Evolutionary conservation across 257 asterid species (phyloP).

Genomic region (Solanum tarijense): DNA sequence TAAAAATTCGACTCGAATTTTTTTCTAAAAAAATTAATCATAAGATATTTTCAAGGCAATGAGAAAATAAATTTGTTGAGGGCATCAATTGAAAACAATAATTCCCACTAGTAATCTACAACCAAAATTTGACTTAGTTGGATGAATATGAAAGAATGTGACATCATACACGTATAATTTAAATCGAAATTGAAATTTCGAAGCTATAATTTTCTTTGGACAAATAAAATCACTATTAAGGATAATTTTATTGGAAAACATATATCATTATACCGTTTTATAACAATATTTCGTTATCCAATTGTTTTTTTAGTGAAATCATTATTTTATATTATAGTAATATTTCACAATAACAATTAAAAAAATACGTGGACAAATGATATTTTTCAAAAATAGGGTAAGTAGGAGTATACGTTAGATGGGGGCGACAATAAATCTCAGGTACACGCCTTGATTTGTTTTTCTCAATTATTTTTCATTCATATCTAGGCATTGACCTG

Average conservation of each 20-base stretch:
- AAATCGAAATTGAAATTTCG: background rate
- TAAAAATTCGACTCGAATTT: too few relatives aligned
- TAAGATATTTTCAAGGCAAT: background rate
- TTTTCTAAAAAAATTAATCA: background rate
- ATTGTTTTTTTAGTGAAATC: background rate
- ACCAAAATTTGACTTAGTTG: background rate
- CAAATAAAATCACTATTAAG: background rate
- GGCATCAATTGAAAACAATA: background rate
- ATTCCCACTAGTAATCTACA: background rate
- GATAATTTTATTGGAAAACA: background rate
- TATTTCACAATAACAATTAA: background rate
- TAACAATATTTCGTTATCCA: background rate
- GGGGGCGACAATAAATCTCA: constrained; percentile 8
- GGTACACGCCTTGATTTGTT: constrained; percentile 9
- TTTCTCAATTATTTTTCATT: background rate
- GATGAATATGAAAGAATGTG: background rate
- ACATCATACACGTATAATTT: background rate
- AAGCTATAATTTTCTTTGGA: background rate
- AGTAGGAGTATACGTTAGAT: background rate
- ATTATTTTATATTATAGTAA: background rate
- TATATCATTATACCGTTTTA: background rate
- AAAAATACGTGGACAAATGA: background rate
- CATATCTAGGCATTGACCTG: constrained; percentile 8
- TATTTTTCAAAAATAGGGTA: background rate
- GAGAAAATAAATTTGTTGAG: background rate